Conservation (phyloP, 148 eudicot genomes). For the Rhododendron vialii region DNA sequence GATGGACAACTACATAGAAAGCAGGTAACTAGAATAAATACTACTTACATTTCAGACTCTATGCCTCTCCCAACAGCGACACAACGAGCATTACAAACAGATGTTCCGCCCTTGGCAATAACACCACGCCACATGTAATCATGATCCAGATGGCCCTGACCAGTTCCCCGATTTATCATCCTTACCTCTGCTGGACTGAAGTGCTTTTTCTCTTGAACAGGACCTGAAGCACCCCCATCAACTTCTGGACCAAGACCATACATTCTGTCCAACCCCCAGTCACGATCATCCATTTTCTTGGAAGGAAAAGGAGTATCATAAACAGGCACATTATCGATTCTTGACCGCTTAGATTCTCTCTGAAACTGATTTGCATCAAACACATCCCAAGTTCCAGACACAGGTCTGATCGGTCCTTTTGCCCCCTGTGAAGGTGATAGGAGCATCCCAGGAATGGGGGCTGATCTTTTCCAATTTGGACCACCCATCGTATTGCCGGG, state of each 20-base stretch:
- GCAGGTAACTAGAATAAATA: not conserved
- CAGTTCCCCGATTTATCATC: constrained; percentile 23
- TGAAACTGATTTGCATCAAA: constrained; percentile 58
- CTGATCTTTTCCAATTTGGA: constrained; percentile 52
- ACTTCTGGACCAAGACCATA: constrained; percentile 30
- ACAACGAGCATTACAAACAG: constrained; percentile 91
- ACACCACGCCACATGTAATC: constrained; percentile 90
- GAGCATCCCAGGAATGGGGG: constrained; percentile 52
- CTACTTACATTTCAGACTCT: constrained; percentile 72
- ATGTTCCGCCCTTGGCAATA: constrained; percentile 84
- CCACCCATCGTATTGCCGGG: constrained; percentile 38
- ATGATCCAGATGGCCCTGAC: constrained; percentile 28
- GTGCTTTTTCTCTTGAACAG: constrained; percentile 22
- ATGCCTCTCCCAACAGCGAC: constrained; percentile 68
- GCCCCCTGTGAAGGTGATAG: constrained; percentile 42
- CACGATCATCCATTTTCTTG: constrained; percentile 27
- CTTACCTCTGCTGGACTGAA: constrained; percentile 20
- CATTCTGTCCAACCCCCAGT: constrained; percentile 25
- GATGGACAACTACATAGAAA: not conserved
- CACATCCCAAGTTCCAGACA: constrained; percentile 69
- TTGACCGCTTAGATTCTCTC: constrained; percentile 73
- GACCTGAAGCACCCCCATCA: constrained; percentile 30
- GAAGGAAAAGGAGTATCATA: constrained; percentile 25
- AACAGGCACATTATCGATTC: constrained; percentile 42
- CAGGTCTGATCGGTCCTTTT: constrained; percentile 33